Evolutionary conservation across 2,329 filamentous ascomycete species (phyloP).

Genomic region (Diplodia seriata): DNA sequence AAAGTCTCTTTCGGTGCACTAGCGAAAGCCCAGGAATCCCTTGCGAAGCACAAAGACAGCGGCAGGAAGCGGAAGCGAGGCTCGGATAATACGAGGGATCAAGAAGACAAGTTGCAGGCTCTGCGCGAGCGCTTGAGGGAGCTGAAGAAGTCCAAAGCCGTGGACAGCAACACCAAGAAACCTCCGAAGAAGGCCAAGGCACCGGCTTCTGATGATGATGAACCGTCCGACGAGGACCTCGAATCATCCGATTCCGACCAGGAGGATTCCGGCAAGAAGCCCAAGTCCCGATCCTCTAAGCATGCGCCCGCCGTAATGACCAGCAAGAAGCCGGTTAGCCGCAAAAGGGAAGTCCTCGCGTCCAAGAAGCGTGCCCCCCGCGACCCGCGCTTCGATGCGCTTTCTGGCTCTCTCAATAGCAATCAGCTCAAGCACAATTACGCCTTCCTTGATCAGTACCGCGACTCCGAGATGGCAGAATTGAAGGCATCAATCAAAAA

Average conservation of each 20-base stretch:
- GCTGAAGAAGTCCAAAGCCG: conserved; percentile 46
- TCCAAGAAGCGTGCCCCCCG: conserved; percentile 66
- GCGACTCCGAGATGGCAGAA: conserved; percentile 79
- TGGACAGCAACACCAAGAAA: conserved; percentile 36
- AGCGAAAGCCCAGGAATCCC: conserved; percentile 79
- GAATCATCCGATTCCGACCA: conserved; percentile 33
- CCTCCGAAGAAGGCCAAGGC: conserved; percentile 33
- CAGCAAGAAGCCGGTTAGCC: conserved; percentile 82
- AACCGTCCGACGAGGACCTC: conserved; percentile 31
- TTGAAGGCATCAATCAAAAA: conserved; percentile 72
- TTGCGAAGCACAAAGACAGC: conserved; percentile 53
- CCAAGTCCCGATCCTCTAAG: conserved; percentile 70
- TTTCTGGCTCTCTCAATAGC: conserved; percentile 64
- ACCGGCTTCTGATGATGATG: conserved; percentile 36
- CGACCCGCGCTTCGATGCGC: conserved; percentile 87
- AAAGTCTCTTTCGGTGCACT: conserved; percentile 88
- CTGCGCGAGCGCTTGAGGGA: conserved; percentile 54
- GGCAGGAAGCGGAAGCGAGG: conserved; percentile 53
- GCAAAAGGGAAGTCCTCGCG: conserved; percentile 75
- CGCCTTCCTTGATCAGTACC: conserved; percentile 86
- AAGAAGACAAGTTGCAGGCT: conserved; percentile 56
- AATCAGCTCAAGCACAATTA: conserved; percentile 74
- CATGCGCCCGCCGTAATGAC: conserved; percentile 86
- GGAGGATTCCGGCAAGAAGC: conserved; percentile 43
- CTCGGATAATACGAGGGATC: conserved; percentile 44